Base-by-base conservation (phyloP, 2,329 filamentous ascomycete species). In the Didymella pomorum region DNA sequence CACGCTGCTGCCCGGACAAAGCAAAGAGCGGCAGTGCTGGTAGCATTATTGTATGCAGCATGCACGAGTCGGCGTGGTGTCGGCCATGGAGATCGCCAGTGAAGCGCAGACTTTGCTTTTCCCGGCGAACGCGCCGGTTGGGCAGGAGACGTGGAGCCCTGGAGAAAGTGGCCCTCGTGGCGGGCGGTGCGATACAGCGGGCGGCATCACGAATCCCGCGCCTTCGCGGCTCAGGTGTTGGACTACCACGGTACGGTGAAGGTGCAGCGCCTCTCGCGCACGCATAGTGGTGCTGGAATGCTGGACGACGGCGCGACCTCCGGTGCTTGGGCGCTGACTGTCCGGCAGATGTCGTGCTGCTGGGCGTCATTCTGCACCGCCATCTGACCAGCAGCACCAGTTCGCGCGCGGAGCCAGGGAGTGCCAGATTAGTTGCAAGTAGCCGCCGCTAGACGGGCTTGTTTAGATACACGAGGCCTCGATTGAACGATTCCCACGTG, bases 401-500 rank as follows among this genome's bases (percentile, higher is more conserved):
- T 68, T 66, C 61, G 58, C 63, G 58, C 62, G 61, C 62, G 57
- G 59, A 61, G 62, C 52, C 62, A 64, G 63, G 67, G 63, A 60
- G 60, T 57, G 54, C 65, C 69, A 70, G 70, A 71, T 69, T 65
- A 68, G 67, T 71, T 69, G 71, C 72, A 65, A 65, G 67, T 73
- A 73, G 71, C 72, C 72, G 72, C 70, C 71, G 72, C 72, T 74
- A 73, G 63, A 62, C 51, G 52, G 58, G 66, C 59, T 62, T 68
- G 69, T 63, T 65, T 55, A 73, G 73, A 76, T 75, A 72, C 71
- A 75, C 72, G 73, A 75, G 68, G 69, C 64, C 71, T 71, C 73
- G 70, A 73, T 73, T 74, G 67, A 72, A 71, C 71, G 70, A 75
- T 75, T 73, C 68, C 73, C 74, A 76, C 74, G 73, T 76, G 73